Conservation (phyloP, 1,284 basidiomycete genomes). For the Austroboletus sp. region DNA sequence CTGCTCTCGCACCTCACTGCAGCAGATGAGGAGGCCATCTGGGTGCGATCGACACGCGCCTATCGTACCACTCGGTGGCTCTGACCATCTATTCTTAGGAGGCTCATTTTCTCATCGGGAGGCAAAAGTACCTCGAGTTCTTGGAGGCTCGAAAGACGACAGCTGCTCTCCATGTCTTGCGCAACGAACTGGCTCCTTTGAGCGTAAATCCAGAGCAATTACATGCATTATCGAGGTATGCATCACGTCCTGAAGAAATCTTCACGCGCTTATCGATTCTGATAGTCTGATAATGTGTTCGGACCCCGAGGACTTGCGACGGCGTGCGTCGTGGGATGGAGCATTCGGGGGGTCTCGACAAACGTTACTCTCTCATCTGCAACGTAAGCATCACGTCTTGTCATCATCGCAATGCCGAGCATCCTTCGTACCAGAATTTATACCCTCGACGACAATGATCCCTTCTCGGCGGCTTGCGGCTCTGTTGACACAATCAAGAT, state of each 20-base stretch:
- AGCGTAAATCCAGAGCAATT: conserved; percentile 72
- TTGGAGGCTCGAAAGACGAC: conserved; percentile 79
- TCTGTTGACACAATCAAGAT: conserved; percentile 80
- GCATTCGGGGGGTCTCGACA: conserved; percentile 72
- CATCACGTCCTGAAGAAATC: neutral
- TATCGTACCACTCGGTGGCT: conserved; percentile 10
- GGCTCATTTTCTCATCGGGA: conserved; percentile 80
- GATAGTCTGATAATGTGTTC: conserved; percentile 83
- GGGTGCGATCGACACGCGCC: conserved; percentile 41
- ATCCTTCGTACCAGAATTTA: conserved; percentile 52
- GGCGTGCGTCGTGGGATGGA: conserved; percentile 85
- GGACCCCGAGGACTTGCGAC: conserved; percentile 75
- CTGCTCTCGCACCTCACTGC: conserved; percentile 66
- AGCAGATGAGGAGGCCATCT: conserved; percentile 55
- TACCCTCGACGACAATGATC: conserved; percentile 87
- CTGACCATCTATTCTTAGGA: conserved; percentile 44
- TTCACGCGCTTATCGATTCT: conserved; percentile 11
- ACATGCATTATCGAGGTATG: conserved; percentile 79
- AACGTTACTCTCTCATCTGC: conserved; percentile 70
- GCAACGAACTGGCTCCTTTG: conserved; percentile 80
- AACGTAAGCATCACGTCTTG: conserved; percentile 52
- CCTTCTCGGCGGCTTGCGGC: conserved; percentile 82
- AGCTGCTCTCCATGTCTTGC: conserved; percentile 77
- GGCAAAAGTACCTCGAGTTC: conserved; percentile 95
- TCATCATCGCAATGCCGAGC: neutral